Base-by-base conservation (phyloP, 345 rosid genomes). In the Leavenworthia alabamica region DNA sequence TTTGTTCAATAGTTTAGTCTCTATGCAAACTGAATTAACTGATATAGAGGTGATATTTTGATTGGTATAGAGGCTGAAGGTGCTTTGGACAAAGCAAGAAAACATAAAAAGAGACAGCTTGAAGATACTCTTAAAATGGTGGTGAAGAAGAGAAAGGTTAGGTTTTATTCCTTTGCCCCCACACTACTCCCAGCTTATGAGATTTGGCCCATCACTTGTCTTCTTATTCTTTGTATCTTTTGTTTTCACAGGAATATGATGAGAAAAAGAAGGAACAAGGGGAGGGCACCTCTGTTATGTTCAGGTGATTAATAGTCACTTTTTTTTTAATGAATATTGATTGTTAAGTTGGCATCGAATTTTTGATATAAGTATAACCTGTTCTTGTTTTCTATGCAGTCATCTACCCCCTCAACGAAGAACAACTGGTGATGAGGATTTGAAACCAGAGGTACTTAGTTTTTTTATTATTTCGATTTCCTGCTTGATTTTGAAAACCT, bases 71-170 rank as follows among this genome's bases (percentile, higher is more conserved):
- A 89, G 83, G 96, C 99, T 62, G 99, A 93, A 79, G 99, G 99
- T 73, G 97, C 99, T 40, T 68, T 93, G 70, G 99, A 93, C 80
- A 93, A 93, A 82, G 99, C 99, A 28, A 89, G 99, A 72, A 93
- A 93, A 78, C 99, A 93, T 78, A 89, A 85, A 72, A 93, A 89
- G 86, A 83, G 99, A 56, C 99, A 89, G 74, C 97, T 93, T 47
- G 97, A 93, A 83, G 99, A 93, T 81, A 89, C 99, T 47, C 86
- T 86, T 13, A 76, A 83, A 62, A 94, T 87, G 81, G 96, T 93
- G 20, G 19, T 85, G 46, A 93, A 93, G 79, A 93, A 93, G 75
- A 82, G 92, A 75, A 93, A 75, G 96, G 99, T 89, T 69, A 7
- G 52, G 41, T 7, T 49, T 49, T 50, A 4, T 10, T 26, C 8